Conservation (phyloP, 495 filamentous ascomycete species). For the Talaromyces ruber region DNA sequence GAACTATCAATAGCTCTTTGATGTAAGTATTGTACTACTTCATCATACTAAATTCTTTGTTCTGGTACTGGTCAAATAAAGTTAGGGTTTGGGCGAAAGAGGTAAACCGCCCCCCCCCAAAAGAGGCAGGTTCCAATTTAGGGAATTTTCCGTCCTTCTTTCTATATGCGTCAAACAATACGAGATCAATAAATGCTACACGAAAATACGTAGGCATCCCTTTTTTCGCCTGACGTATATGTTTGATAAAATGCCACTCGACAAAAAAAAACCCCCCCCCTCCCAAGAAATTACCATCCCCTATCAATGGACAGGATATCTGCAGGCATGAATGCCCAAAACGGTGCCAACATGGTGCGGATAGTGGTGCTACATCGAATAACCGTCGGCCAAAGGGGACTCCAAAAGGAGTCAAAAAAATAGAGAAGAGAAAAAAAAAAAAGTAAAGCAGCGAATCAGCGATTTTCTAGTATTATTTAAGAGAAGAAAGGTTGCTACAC, state of each 20-base stretch:
- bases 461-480: not conserved
- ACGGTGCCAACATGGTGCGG: constrained; percentile 8
- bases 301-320: not conserved
- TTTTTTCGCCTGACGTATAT: not conserved
- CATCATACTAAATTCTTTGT: not conserved
- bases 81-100: constrained; percentile 1
- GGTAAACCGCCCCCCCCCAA: not conserved
- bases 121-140: not conserved
- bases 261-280: not conserved
- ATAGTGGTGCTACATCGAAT: not conserved
- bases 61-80: not conserved
- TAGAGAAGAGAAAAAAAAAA: constrained; percentile 3
- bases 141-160: not conserved
- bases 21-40: not conserved
- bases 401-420: not conserved
- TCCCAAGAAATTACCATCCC: not conserved
- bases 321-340: constrained; percentile 32
- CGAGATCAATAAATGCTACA: not conserved
- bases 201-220: not conserved
- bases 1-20: not conserved
- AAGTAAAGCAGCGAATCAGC: constrained; percentile 24
- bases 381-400: not conserved
- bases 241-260: not conserved
- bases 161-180: not conserved
- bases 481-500: constrained; percentile 7